Conservation (phyloP, 495 filamentous ascomycete species). For the Staphylotrichum longicolle region DNA sequence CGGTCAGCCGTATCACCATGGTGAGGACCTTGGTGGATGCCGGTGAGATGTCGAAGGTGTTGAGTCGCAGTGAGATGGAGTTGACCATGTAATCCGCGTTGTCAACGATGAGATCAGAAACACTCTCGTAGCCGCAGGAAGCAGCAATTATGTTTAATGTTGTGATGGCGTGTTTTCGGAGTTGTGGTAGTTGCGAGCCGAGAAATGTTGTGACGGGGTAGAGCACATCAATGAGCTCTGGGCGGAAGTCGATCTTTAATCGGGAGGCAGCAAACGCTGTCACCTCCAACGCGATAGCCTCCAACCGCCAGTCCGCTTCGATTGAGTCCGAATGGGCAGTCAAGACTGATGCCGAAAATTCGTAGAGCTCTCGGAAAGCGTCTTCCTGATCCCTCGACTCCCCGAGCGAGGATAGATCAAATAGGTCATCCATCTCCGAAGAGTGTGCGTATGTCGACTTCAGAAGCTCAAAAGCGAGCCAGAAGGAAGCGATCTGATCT, state of each 20-base stretch:
- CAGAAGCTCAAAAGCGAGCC: conserved; percentile 75
- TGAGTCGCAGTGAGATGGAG: conserved; percentile 82
- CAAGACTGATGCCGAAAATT: conserved; percentile 66
- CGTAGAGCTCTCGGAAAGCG: conserved; percentile 76
- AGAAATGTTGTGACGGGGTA: conserved; percentile 85
- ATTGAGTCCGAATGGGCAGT: conserved; percentile 48
- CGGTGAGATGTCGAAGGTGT: conserved; percentile 86
- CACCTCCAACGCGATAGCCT: conserved; percentile 71
- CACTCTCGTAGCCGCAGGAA: conserved; percentile 70
- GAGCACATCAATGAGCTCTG: conserved; percentile 85
- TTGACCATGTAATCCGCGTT: conserved; percentile 98
- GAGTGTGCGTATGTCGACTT: conserved; percentile 50
- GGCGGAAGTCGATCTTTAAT: conserved; percentile 67
- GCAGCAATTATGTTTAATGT: conserved; percentile 75
- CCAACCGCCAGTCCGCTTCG: conserved; percentile 63
- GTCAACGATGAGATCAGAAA: conserved; percentile 77
- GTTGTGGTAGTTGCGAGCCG: conserved; percentile 63
- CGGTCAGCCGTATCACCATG: conserved; percentile 92
- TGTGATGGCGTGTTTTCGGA: conserved; percentile 79
- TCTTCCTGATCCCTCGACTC: conserved; percentile 47
- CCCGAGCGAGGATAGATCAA: conserved; percentile 50
- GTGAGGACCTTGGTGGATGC: conserved; percentile 85
- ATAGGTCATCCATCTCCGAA: conserved; percentile 64
- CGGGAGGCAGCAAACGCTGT: conserved; percentile 68
- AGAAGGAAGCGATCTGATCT: conserved; percentile 67